These are phyloP conservation scores for Kwoniella newhampshirensis DNA, from an alignment of 768 basidiomycete genomes.

Conservation along the genomic window DNA sequence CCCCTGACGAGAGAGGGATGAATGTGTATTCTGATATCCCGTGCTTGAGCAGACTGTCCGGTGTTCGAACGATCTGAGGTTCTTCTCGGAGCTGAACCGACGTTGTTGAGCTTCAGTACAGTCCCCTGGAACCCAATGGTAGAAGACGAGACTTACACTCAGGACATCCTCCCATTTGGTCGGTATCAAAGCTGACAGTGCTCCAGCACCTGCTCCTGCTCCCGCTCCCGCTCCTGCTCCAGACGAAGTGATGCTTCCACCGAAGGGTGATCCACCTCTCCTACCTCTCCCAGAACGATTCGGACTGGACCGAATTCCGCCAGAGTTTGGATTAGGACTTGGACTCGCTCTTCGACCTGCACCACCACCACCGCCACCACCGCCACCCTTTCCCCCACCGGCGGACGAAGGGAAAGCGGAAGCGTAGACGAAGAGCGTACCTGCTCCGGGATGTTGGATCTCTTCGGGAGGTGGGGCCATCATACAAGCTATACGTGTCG, in stretches of 20 bases:
- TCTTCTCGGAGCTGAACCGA: conserved; percentile 14
- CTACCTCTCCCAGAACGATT: no score
- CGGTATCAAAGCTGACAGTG: no score
- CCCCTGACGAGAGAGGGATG: conserved; percentile 19
- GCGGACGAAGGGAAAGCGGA: conserved; percentile 4
- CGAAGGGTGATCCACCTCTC: no score
- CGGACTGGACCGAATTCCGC: not conserved
- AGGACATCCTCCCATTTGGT: no score
- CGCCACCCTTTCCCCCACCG: not conserved
- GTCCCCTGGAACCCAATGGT: no score
- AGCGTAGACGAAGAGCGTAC: conserved; percentile 39
- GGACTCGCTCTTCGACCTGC: conserved; percentile 27
- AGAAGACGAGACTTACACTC: not conserved
- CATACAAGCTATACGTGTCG: not conserved
- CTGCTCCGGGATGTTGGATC: conserved; percentile 31
- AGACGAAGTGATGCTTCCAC: no score
- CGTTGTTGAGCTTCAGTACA: not conserved
- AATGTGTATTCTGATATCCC: conserved; percentile 55
- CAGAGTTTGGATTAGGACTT: no score
- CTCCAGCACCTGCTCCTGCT: no score
- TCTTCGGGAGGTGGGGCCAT: conserved; percentile 22
- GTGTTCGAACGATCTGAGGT: conserved; percentile 28
- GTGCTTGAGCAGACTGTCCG: conserved; percentile 49
- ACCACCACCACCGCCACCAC: no score
- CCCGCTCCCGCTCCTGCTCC: no score